Evolutionary conservation across 2,329 filamentous ascomycete species (phyloP), one percentile per base, ranked within the genome.

Genomic region (Alternaria consortialis): DNA sequence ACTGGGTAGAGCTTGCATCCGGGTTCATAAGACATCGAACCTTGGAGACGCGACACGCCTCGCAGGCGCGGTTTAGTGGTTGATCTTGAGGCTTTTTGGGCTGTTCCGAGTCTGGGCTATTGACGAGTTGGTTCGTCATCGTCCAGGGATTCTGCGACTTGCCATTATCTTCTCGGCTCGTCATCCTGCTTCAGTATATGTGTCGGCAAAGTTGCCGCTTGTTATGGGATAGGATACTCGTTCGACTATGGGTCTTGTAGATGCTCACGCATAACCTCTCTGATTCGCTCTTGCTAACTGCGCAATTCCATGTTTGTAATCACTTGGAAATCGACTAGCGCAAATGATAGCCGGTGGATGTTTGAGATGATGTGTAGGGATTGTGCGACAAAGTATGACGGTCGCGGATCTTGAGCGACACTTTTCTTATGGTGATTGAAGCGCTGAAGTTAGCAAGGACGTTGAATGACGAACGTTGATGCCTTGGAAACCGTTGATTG

Each of bases 31-130:
- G 57, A 59, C 76, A 78, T 15, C 76, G 74, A 7, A 78, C 70
- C 65, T 78, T 78, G 9, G 75, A 78, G 7, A 73, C 59, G 29
- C 76, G 72, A 56, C 76, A 78, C 51, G 75, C 68, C 60, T 78
- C 76, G 56, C 75, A 78, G 11, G 76, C 75, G 54, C 75, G 67
- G 51, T 78, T 78, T 36, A 78, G 50, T 32, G 74, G 70, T 37
- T 74, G 72, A 1, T 77, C 74, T 37, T 65, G 53, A 4, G 67
- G 36, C 52, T 72, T 75, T 55, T 63, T 71, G 5, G 63, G n/a
- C 32, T 52, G 59, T 9, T 67, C 64, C 9, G 55, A 53, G 11
- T 68, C 68, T 5, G 67, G 53, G 20, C 66, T 69, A 43, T 64
- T 56, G 29, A 48, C 47, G 5, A 61, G 46, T 29, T 66, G 64